These are phyloP conservation scores for Vinca minor DNA, from an alignment of 257 asterid genomes.

Conservation along the genomic window DNA sequence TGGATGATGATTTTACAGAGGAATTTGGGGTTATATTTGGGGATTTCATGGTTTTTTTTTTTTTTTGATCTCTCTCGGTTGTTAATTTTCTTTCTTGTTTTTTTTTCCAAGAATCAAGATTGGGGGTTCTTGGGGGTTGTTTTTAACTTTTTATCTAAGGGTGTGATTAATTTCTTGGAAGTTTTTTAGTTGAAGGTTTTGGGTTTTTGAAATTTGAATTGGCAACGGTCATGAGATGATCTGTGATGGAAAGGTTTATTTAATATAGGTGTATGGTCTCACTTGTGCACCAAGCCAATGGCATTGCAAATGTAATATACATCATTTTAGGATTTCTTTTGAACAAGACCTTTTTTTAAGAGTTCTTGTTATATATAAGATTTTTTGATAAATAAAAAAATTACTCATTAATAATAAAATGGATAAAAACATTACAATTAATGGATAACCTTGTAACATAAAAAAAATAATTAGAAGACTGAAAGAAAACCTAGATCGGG, in stretches of 20 bases:
- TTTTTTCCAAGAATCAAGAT: not conserved
- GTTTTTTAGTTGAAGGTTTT: not conserved
- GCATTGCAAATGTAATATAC: no score
- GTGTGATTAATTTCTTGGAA: not conserved
- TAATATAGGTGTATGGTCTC: not conserved
- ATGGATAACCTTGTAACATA: no score
- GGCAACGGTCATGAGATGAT: constrained; percentile 7
- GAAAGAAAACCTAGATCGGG: no score
- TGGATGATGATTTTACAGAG: constrained; percentile 45
- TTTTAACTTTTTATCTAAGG: no score
- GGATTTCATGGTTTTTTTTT: constrained; percentile 47
- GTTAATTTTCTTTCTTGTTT: constrained; percentile 17
- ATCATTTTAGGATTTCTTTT: no score
- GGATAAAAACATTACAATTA: no score
- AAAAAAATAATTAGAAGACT: no score
- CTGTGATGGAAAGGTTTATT: not conserved
- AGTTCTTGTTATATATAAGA: no score
- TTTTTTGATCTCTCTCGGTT: no score
- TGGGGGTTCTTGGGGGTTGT: constrained; percentile 9
- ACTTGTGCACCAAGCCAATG: not conserved
- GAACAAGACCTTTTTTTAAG: no score
- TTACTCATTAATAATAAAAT: no score
- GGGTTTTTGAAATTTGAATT: constrained; percentile 16
- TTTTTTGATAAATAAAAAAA: no score
- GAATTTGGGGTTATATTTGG: constrained; percentile 46